phyloP scores from a whole-genome alignment of 345 rosid species.

The Ceriops zippeliana region DNA sequence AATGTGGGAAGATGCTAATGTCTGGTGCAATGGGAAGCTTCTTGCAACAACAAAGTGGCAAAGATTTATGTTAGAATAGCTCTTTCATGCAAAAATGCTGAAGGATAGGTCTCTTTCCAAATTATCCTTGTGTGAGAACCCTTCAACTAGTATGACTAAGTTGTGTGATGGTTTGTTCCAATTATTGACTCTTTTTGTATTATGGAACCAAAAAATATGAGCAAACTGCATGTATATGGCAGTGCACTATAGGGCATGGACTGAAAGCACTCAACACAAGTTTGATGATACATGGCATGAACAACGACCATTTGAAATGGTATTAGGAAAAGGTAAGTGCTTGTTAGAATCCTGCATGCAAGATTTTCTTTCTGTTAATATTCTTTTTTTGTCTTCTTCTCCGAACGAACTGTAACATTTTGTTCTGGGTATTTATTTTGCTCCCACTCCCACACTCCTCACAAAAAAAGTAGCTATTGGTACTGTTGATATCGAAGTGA shows the following conservation, averaged over 20 bases:
- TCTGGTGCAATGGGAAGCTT: background rate
- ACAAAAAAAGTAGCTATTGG: background rate
- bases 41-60: background rate
- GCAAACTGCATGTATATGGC: slow-evolving; percentile 19
- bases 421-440: background rate
- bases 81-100: background rate
- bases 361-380: background rate
- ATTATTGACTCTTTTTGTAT: background rate
- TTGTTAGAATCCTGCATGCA: background rate
- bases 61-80: background rate
- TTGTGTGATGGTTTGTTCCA: background rate
- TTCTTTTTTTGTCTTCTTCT: background rate
- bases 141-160: background rate
- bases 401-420: background rate
- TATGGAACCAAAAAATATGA: slow-evolving; percentile 9
- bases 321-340: slow-evolving; percentile 73
- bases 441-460: background rate
- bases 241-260: slow-evolving; percentile 93
- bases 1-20: background rate
- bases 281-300: slow-evolving; percentile 92
- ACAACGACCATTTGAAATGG: slow-evolving; percentile 74
- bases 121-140: background rate
- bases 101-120: background rate
- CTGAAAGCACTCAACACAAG: slow-evolving; percentile 71
- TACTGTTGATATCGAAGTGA: background rate